Base-by-base conservation (phyloP, 2,329 filamentous ascomycete genomes). In the Stagonosporopsis tanaceti region DNA sequence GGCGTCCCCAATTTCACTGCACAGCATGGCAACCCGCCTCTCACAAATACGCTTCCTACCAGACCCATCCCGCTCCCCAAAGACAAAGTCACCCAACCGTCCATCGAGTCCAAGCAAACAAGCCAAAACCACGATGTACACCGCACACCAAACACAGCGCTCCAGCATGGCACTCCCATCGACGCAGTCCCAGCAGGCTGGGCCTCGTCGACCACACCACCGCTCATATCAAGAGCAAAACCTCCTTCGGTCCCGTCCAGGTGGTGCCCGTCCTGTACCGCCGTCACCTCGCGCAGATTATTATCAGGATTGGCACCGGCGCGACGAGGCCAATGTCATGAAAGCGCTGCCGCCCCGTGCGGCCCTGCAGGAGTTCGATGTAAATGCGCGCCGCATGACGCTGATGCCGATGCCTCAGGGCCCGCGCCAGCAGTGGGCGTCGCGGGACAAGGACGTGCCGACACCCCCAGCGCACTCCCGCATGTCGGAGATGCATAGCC, bases 401-500 rank as follows among this genome's bases (percentile, higher is more conserved):
- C 4, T 20, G 20, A 20, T 3, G 20, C 20, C 20, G 7, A 22
- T 6, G 9, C 22, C 32, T n/a, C n/a, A n/a, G 2, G 22, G 22
- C 9, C 24, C 8, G 35, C 28, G 35, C 6, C 25, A 34, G 27
- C 47, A 41, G 11, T 42, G 28, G 6, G 3, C 6, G 7, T 4
- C 15, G 12, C 9, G 3, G 14, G 20, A 28, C 1, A 35, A 46
- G 52, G 27, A 32, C 11, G 5, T 25, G 32, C 32, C 12, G 6
- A 34, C 34, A 2, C 41, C 40, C 15, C 47, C 28, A 14, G 34
- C 24, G 15, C 41, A 39, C 7, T 17, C 47, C 4, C 42, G 41
- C 17, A 46, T 57, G 47, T 47, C 41, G 7, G 59, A 61, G 17
- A 53, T 68, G 34, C 39, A 61, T 37, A n/a, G 24, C 9, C 39